Percentiles rank a stretch among this genome's conserved stretches.
Conservation (phyloP, 441 rosid species). For the Pelargonium cotyledonis region DNA sequence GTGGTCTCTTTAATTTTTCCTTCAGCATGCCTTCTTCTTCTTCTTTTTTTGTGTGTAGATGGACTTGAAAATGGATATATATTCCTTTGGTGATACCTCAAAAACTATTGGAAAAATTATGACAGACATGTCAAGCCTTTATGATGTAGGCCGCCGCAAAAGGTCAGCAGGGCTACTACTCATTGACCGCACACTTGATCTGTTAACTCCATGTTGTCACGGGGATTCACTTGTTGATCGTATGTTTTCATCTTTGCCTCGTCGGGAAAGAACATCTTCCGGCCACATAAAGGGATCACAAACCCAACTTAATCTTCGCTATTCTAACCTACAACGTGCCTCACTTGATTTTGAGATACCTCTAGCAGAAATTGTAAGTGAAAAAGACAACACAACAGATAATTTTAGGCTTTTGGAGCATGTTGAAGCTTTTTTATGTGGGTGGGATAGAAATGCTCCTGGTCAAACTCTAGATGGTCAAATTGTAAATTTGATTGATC, state of each 20-base stretch:
- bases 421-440: conserved; percentile 55
- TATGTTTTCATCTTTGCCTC: conserved; percentile 69
- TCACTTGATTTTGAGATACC: conserved; percentile 77
- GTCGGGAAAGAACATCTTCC: conserved; percentile 46
- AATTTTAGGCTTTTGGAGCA: conserved; percentile 42
- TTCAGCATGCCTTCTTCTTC: conserved; percentile 19
- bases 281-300: conserved; percentile 41
- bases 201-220: conserved; percentile 87
- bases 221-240: conserved; percentile 85
- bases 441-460: conserved; percentile 44
- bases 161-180: conserved; percentile 82
- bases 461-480: conserved; percentile 10
- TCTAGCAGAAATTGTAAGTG: conserved; percentile 50
- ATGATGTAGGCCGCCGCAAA: conserved; percentile 92
- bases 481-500: conserved; percentile 29
- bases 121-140: conserved; percentile 97
- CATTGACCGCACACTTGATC: conserved; percentile 86
- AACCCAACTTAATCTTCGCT: conserved; percentile 38
- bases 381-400: conserved; percentile 36
- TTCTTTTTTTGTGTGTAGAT: conserved; percentile 54
- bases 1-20: neutral
- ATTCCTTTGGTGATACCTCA: conserved; percentile 81
- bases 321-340: conserved; percentile 45
- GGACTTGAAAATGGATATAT: conserved; percentile 95
- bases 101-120: conserved; percentile 80